These are phyloP conservation scores for Pneumocystis oryctolagi DNA, from an alignment of 1,139 yeast species.

Conservation along the genomic window DNA sequence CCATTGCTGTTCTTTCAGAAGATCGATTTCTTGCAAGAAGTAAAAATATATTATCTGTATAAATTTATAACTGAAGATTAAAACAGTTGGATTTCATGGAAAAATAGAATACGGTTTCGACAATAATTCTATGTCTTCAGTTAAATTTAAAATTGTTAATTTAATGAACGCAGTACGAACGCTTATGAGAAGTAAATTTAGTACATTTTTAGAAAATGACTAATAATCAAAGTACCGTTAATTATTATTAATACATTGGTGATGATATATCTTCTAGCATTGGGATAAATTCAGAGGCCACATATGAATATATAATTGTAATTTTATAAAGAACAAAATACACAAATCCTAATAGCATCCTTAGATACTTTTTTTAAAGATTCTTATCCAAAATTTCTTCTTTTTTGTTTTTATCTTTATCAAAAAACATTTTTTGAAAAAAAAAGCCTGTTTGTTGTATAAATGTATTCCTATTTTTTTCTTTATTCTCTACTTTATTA, in stretches of 20 bases:
- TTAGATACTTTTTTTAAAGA: too few species aligned
- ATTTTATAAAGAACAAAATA: too few species aligned
- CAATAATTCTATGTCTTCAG: constrained; percentile 23
- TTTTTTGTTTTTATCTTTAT: too few species aligned
- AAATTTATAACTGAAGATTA: not conserved
- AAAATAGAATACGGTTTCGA: constrained; percentile 28
- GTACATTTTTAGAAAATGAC: not conserved
- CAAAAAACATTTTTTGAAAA: not conserved
- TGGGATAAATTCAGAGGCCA: not conserved
- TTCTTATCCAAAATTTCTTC: too few species aligned
- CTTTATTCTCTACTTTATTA: not conserved
- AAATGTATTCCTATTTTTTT: too few species aligned
- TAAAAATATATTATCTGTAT: constrained; percentile 24
- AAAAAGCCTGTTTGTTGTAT: too few species aligned
- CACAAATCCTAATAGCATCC: too few species aligned
- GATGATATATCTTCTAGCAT: not conserved
- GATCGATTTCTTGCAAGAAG: constrained; percentile 67
- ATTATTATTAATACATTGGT: not conserved
- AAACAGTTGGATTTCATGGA: constrained; percentile 37
- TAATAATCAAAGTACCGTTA: not conserved
- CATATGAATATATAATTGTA: too few species aligned
- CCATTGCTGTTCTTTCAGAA: constrained; percentile 68
- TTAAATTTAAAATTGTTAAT: not conserved
- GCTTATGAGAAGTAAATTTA: not conserved
- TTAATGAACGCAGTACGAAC: not conserved